phyloP scores from a whole-genome alignment of 2,329 filamentous ascomycete genomes.

The Chaetomiaceae sp. region DNA sequence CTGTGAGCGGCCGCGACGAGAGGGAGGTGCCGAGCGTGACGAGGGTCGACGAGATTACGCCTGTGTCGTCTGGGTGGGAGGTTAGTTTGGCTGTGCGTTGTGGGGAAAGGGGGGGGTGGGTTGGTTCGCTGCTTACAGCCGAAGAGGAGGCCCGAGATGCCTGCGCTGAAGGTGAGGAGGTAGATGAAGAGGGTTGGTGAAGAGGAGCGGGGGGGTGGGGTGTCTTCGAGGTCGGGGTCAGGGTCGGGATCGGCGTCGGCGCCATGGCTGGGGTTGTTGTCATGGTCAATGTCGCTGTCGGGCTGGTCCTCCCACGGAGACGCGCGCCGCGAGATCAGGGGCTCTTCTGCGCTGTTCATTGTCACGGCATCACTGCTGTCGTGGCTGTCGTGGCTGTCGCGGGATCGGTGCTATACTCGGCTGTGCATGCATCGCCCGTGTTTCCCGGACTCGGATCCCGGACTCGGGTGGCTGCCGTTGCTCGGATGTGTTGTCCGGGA shows the following conservation, averaged over 20 bases:
- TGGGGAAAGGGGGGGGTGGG: slow-evolving; percentile 22
- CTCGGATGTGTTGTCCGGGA: not conserved
- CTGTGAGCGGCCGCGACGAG: slow-evolving; percentile 51
- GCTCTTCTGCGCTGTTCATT: slow-evolving; percentile 25
- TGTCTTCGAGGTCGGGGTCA: slow-evolving; percentile 1
- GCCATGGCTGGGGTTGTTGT: too few species aligned
- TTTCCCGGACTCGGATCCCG: too few species aligned
- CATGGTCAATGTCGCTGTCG: not conserved
- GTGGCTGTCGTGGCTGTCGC: not conserved
- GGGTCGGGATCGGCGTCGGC: too few species aligned
- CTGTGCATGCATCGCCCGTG: too few species aligned
- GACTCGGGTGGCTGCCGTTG: not conserved
- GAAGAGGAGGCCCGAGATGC: slow-evolving; percentile 64
- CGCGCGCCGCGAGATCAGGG: slow-evolving; percentile 21
- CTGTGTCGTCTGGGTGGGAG: slow-evolving; percentile 52
- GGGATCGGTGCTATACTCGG: not conserved
- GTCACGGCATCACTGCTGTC: not conserved
- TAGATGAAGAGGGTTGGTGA: slow-evolving; percentile 52
- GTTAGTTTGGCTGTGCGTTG: not conserved
- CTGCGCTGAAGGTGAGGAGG: slow-evolving; percentile 59
- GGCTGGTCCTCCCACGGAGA: not conserved
- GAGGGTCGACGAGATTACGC: slow-evolving; percentile 64
- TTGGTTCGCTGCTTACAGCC: too few species aligned
- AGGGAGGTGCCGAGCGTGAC: slow-evolving; percentile 60
- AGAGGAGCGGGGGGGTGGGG: slow-evolving; percentile 3